Evolutionary conservation across 257 asterid species (phyloP).

Genomic region (Solanum virginianum): DNA sequence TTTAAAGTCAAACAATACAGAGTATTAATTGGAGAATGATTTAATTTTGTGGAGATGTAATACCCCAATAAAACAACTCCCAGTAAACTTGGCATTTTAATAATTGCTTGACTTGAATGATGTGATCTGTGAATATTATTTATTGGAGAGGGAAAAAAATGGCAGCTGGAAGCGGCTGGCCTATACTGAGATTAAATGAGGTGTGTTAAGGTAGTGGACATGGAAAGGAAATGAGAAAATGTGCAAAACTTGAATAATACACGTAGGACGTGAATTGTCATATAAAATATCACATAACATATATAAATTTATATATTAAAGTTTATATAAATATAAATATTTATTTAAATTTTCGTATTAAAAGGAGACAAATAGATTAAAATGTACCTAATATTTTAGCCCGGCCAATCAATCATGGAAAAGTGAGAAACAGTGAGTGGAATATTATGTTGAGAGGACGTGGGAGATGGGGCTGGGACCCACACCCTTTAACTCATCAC

Average conservation of each 20-base stretch:
- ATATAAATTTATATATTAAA: fast-evolving
- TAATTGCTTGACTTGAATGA: not conserved
- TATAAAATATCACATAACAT: too few relatives aligned
- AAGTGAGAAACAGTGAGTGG: not conserved
- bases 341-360: not conserved
- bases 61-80: not conserved
- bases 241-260: not conserved
- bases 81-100: not conserved
- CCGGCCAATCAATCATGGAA: not conserved
- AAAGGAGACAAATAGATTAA: not conserved
- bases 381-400: not conserved
- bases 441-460: not conserved
- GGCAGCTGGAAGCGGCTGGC: not conserved
- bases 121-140: not conserved
- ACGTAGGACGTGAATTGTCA: too few relatives aligned
- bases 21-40: not conserved
- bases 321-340: not conserved
- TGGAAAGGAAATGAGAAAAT: not conserved
- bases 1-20: not conserved
- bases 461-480: not conserved
- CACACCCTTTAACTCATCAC: slow-evolving; percentile 1
- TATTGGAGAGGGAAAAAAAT: not conserved
- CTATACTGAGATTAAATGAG: not conserved
- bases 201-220: not conserved
- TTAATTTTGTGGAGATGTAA: not conserved